These are phyloP conservation scores for Apiotrichum sp. DNA, from an alignment of 1,284 basidiomycete genomes.

Conservation along the genomic window DNA sequence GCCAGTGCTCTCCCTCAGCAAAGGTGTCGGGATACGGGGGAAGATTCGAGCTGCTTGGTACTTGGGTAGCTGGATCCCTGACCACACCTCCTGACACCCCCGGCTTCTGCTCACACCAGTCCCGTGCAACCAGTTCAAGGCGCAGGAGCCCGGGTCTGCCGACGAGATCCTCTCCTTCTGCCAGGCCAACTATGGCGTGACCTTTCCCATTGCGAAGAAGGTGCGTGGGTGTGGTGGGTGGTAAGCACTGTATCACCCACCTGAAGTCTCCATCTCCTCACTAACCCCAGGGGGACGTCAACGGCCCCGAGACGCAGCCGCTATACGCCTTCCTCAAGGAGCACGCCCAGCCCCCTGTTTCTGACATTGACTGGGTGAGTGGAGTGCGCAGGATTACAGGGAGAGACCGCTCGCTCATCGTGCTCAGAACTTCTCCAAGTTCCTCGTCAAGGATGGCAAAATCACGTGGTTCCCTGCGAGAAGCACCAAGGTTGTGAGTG, in stretches of 20 bases:
- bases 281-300: conserved; percentile 46
- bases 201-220: conserved; percentile 78
- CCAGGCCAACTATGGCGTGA: conserved; percentile 70
- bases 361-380: conserved; percentile 45
- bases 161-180: conserved; percentile 56
- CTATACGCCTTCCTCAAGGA: conserved; percentile 51
- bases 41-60: too few species aligned
- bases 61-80: too few species aligned
- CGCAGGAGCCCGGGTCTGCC: conserved; percentile 71
- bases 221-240: conserved; percentile 21
- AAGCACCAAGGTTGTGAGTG: conserved; percentile 47
- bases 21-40: too few species aligned
- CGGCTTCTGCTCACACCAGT: background rate
- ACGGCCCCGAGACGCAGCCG: conserved; percentile 50
- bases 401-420: too few species aligned
- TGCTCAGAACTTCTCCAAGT: conserved; percentile 49
- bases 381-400: too few species aligned
- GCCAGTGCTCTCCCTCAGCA: too few species aligned
- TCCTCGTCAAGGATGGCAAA: conserved; percentile 50
- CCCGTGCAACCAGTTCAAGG: conserved; percentile 31
- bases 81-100: background rate
- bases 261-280: too few species aligned
- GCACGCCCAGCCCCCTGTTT: conserved; percentile 37
- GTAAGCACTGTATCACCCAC: too few species aligned
- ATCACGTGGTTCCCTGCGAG: conserved; percentile 50